Evolutionary conservation across 805 yeast genomes (phyloP).

Genomic region (Barnettozyma salicaria): DNA sequence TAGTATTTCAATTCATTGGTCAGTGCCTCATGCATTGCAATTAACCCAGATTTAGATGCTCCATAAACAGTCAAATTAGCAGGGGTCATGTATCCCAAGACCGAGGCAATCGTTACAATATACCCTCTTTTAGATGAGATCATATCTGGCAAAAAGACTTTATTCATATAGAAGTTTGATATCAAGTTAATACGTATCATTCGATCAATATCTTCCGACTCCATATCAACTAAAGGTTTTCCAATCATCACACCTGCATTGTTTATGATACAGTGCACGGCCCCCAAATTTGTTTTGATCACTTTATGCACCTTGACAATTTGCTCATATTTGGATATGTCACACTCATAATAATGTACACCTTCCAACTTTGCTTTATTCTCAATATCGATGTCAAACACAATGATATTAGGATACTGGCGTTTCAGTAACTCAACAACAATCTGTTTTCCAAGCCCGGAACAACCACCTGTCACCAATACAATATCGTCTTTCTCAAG

Average conservation of each 20-base stretch:
- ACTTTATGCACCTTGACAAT: slow-evolving; percentile 35
- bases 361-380: slow-evolving; percentile 2
- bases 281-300: slow-evolving; percentile 47
- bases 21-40: slow-evolving; percentile 79
- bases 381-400: slow-evolving; percentile 50
- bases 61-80: slow-evolving; percentile 77
- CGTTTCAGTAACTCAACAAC: slow-evolving; percentile 38
- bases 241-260: slow-evolving; percentile 79
- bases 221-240: slow-evolving; percentile 46
- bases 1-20: slow-evolving; percentile 57
- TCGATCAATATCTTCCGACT: slow-evolving; percentile 52
- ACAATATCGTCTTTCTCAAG: slow-evolving; percentile 58
- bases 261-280: slow-evolving; percentile 64
- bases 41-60: slow-evolving; percentile 82
- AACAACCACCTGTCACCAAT: slow-evolving; percentile 77
- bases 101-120: slow-evolving; percentile 77
- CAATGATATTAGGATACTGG: slow-evolving; percentile 48
- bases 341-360: slow-evolving; percentile 59
- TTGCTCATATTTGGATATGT: slow-evolving; percentile 50
- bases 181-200: slow-evolving; percentile 63
- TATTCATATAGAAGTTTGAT: slow-evolving; percentile 64
- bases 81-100: slow-evolving; percentile 80
- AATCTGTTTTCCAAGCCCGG: slow-evolving; percentile 72
- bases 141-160: slow-evolving; percentile 73
- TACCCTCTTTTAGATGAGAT: slow-evolving; percentile 56